phyloP scores from a whole-genome alignment of 2,329 filamentous ascomycete genomes.

The Dendrostoma leiphaemia region DNA sequence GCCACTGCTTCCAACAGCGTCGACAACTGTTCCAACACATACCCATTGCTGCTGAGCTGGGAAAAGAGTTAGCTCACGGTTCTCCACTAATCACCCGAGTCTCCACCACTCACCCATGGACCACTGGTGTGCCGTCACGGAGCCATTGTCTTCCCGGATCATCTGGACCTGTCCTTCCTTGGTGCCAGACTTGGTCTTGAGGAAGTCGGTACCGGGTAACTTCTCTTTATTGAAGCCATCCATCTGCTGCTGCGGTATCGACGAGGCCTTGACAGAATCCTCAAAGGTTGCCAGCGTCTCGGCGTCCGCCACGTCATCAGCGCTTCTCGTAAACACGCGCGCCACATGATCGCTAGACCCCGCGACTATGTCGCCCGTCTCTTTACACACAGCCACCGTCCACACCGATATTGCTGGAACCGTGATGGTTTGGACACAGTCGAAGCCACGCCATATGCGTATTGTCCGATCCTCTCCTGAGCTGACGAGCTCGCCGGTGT shows the following conservation, averaged over 20 bases:
- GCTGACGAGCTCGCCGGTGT: conserved; percentile 85
- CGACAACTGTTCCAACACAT: conserved; percentile 90
- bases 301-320: conserved; percentile 66
- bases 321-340: conserved; percentile 76
- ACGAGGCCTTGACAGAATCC: conserved; percentile 75
- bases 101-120: conserved; percentile 48
- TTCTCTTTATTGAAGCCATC: conserved; percentile 88
- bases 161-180: conserved; percentile 96
- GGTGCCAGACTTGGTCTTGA: conserved; percentile 78
- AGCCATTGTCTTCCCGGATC: conserved; percentile 79
- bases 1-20: conserved; percentile 79
- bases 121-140: conserved; percentile 86
- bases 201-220: conserved; percentile 82
- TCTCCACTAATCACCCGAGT: background rate
- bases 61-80: conserved; percentile 22
- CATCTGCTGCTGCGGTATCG: conserved; percentile 84
- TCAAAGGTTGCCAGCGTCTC: conserved; percentile 73
- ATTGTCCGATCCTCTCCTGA: conserved; percentile 93
- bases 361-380: conserved; percentile 89
- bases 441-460: conserved; percentile 77
- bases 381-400: conserved; percentile 78
- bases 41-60: conserved; percentile 70
- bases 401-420: conserved; percentile 97
- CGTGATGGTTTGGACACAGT: conserved; percentile 93
- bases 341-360: conserved; percentile 87